These are phyloP conservation scores for Pseudotsuga menziesii DNA, from an alignment of 75 land plant species.

Conservation along the genomic window DNA sequence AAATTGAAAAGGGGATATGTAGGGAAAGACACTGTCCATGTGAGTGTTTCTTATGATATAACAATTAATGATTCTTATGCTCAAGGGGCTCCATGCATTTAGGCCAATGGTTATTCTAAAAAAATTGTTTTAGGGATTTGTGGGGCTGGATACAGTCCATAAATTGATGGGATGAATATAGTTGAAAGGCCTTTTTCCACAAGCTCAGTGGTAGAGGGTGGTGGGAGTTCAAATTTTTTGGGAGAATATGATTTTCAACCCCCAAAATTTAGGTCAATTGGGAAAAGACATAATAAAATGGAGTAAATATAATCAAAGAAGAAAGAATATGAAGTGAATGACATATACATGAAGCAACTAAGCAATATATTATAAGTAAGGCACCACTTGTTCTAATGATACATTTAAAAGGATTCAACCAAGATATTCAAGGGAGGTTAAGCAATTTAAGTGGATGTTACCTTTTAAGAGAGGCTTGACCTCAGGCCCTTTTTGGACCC, in stretches of 20 bases:
- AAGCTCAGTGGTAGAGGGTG: background rate
- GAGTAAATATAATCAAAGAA: constrained; percentile 18
- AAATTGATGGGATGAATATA: background rate
- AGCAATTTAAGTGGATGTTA: constrained; percentile 86
- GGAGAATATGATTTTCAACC: background rate
- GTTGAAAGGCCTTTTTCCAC: background rate
- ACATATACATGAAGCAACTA: constrained; percentile 79
- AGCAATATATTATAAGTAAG: constrained; percentile 64
- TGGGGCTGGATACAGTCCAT: background rate
- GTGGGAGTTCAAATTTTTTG: background rate
- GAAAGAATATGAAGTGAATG: constrained; percentile 15
- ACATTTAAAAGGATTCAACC: constrained; percentile 90
- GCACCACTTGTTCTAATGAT: constrained; percentile 76
- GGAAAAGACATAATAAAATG: constrained; percentile 6
- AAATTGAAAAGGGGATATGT: background rate
- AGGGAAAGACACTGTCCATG: background rate
- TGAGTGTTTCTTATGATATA: background rate
- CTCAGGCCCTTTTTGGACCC: constrained; percentile 72
- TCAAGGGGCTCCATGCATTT: background rate
- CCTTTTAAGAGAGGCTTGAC: constrained; percentile 71
- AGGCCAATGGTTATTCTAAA: background rate
- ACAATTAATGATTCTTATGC: background rate
- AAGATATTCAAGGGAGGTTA: constrained; percentile 81
- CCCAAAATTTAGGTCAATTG: constrained; percentile 1
- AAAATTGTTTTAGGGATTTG: background rate